These are phyloP conservation scores for Chlorella sp. DNA, from an alignment of 139 green algal species.

Conservation along the genomic window DNA sequence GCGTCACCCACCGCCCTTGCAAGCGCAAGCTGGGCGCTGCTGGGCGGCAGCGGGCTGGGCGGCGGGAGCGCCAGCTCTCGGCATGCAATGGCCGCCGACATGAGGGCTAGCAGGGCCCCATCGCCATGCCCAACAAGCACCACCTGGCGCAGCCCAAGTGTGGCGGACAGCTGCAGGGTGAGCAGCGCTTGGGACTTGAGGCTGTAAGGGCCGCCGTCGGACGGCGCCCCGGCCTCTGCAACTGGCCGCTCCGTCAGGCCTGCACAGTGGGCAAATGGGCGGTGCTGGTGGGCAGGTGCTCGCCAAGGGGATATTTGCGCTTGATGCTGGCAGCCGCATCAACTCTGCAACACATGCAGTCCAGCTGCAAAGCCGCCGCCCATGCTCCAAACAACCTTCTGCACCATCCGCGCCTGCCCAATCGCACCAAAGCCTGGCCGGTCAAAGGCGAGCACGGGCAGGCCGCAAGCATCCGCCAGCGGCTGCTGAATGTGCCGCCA, in stretches of 20 bases:
- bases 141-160: conserved; percentile 57
- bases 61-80: not conserved
- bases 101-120: conserved; percentile 72
- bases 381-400: too few species aligned
- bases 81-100: conserved; percentile 55
- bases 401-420: not conserved
- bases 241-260: conserved; percentile 56
- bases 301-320: too few species aligned
- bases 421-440: conserved; percentile 71
- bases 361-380: not conserved
- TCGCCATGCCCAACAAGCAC: conserved; percentile 77
- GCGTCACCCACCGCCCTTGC: too few species aligned
- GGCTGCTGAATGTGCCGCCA: conserved; percentile 84
- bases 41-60: too few species aligned
- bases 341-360: not conserved
- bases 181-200: conserved; percentile 63
- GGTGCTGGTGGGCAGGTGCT: too few species aligned
- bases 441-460: conserved; percentile 70
- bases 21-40: not conserved
- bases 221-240: not conserved
- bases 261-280: not conserved
- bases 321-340: too few species aligned
- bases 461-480: conserved; percentile 66
- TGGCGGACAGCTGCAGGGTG: conserved; percentile 59
- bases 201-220: conserved; percentile 57